Evolutionary conservation across 2,329 filamentous ascomycete species (phyloP).

Genomic region (Pseudogymnoascus sp.): DNA sequence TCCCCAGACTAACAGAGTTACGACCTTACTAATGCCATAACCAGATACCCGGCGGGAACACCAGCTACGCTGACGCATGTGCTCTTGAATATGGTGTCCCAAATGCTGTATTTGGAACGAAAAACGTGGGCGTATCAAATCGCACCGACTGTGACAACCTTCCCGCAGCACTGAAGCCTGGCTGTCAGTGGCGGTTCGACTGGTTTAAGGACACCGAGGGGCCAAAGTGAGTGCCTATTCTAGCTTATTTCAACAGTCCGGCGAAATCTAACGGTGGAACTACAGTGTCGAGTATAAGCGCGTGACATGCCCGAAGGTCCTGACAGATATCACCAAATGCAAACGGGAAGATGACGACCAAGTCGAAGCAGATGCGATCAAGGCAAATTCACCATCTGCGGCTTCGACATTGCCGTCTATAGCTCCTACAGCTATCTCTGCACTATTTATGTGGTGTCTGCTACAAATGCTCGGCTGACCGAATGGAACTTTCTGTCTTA

Average conservation of each 20-base stretch:
- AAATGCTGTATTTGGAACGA: not conserved
- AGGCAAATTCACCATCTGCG: not conserved
- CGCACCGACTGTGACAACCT: not conserved
- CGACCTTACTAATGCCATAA: not conserved
- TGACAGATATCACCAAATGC: not conserved
- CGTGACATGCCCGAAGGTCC: not conserved
- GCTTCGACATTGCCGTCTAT: not conserved
- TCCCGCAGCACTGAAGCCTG: not conserved
- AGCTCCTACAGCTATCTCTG: not conserved
- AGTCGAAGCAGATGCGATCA: not conserved
- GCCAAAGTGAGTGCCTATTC: not conserved
- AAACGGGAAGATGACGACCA: slow-evolving; percentile 10
- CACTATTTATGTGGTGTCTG: not conserved
- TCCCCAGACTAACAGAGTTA: not conserved
- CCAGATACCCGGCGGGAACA: not conserved
- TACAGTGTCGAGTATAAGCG: slow-evolving; percentile 3
- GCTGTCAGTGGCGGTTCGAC: slow-evolving; percentile 5
- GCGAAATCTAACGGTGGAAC: not conserved
- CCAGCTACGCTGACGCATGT: not conserved
- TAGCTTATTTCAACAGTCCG: not conserved
- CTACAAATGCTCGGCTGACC: not conserved
- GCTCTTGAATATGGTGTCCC: not conserved
- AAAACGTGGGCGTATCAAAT: not conserved
- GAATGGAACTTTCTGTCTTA: not conserved
- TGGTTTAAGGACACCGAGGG: not conserved